Base-by-base conservation (phyloP, 1,139 yeast genomes). In the Meyerozyma smithsonii region DNA sequence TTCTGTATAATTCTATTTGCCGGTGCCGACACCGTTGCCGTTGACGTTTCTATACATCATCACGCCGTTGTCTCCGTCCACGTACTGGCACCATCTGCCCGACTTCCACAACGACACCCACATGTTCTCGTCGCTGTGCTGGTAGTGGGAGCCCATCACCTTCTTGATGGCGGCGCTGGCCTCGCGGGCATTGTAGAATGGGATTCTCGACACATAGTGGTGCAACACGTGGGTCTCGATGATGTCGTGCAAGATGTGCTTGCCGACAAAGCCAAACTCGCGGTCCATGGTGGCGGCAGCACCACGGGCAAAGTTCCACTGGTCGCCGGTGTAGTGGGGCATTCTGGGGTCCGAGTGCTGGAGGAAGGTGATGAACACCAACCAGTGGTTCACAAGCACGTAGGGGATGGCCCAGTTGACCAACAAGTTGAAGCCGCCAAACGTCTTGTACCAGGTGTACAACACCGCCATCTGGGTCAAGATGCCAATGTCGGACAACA, bases 151-250 rank as follows among this genome's bases (percentile, higher is more conserved):
- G 51, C 95, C 95, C 84, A 87, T 79, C 43, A 85, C 94, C 64
- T 82, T 78, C 65, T 74, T 78, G 59, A 86, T 82, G 33, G 88
- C 92, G 40, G 68, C 84, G 40, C 86, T 75, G 36, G 92, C 96
- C 58, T 79, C 81, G 63, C 92, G 79, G 33, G 85, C 95, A 52
- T 85, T 79, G 72, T 86, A 86, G 66, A 86, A 86, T 40, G 96
- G 95, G 49, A 86, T 84, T 63, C 95, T 74, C 8, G 90, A 81
- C 42, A 83, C 84, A 61, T 79, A 85, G 64, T 86, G 96, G 66
- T 86, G 96, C 55, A 84, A 74, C 39, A 86, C 95, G 57, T 86
- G 96, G 42, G 95, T 86, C 71, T 87, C 95, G 54, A 86, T 84
- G 55, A 86, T 86, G 58, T 85, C 95, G 62, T 86, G 96, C 79